Base-by-base conservation (phyloP, 2,329 filamentous ascomycete species). In the Neofusicoccum kwambonambiense region DNA sequence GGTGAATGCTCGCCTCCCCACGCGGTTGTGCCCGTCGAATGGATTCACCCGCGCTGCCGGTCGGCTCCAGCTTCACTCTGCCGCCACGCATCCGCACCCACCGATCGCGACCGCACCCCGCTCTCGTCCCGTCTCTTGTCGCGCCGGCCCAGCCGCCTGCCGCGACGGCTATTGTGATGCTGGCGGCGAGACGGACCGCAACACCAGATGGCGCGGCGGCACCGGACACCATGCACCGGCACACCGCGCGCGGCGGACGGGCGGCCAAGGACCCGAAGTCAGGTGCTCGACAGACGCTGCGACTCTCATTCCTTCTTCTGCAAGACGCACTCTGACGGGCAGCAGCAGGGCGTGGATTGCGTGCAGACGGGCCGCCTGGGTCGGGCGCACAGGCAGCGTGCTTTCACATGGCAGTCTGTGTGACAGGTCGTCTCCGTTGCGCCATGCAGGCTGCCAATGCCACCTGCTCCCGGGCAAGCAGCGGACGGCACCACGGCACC, bases 291-390 rank as follows among this genome's bases (percentile, higher is more conserved):
- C 31, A 7, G 41, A 8, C 8, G 56, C 56, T 60, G 56, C 56
- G 56, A 34, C 27, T 39, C 7, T 12, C 8, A 19, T 47, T 60
- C 39, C 56, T 60, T 60, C 31, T 60, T 31, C 56, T 60, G 56
- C 56, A 47, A 3, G 42, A 27, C 44, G 54, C 54, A 44, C 51
- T 56, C 51, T 58, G 54, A 58, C 54, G 54, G 54, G 39, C 54
- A 58, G 54, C 15, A 31, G 34, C 17, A 31, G 51, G 34, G 51
- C 52, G 52, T 34, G 22, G 47, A 62, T 62, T 50, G 58, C 39
- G 47, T 52, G 47, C 49, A 31, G 27, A 31, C 27, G 27, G 27
- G 27, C 27, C 27, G 27, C 27, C 27, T 31, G 27, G 27, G 37
- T 51, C 15, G 42, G 45, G 54, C 19, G 22, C 54, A 7, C 19